A percentile compares a stretch with the other conserved stretches of the same genome.
These are phyloP conservation scores for Sanghuangporus sanghuang DNA, from an alignment of 1,284 basidiomycete species.

Conservation along the genomic window DNA sequence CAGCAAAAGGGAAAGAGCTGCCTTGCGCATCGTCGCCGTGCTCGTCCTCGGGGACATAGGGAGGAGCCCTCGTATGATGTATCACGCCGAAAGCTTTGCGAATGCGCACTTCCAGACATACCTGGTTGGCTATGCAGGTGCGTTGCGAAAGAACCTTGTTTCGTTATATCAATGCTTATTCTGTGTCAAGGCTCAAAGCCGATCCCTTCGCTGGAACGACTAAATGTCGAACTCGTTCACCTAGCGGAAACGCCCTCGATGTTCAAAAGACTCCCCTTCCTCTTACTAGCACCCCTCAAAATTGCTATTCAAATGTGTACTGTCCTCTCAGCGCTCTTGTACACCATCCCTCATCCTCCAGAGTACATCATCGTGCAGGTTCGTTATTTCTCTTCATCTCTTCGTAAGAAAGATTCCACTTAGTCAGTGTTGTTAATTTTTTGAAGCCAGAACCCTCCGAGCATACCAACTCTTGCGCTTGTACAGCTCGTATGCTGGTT, in stretches of 20 bases:
- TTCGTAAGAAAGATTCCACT: conserved; percentile 10
- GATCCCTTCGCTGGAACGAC: conserved; percentile 60
- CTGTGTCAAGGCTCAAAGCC: conserved; percentile 63
- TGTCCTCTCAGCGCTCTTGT: conserved; percentile 60
- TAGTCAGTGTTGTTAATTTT: conserved; percentile 2
- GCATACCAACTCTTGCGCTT: conserved; percentile 88
- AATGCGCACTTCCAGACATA: conserved; percentile 76
- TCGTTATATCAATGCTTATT: no score
- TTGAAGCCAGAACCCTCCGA: conserved; percentile 82
- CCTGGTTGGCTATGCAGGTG: conserved; percentile 85
- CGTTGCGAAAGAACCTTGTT: conserved; percentile 23
- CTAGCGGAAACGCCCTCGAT: conserved; percentile 60
- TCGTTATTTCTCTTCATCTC: conserved; percentile 23
- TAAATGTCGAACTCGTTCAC: conserved; percentile 61
- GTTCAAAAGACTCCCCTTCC: conserved; percentile 62
- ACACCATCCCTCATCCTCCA: conserved; percentile 62
- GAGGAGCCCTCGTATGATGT: conserved; percentile 97
- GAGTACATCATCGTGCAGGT: conserved; percentile 91
- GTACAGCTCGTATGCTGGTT: conserved; percentile 71
- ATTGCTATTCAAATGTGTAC: conserved; percentile 63
- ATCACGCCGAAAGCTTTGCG: conserved; percentile 91
- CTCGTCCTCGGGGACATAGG: conserved; percentile 96
- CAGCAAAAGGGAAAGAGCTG: conserved; percentile 11
- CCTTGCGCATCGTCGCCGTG: conserved; percentile 67
- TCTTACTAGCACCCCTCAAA: conserved; percentile 78